Conservation (phyloP, 1,284 basidiomycete genomes). For the Cryptococcus depauperatus region DNA sequence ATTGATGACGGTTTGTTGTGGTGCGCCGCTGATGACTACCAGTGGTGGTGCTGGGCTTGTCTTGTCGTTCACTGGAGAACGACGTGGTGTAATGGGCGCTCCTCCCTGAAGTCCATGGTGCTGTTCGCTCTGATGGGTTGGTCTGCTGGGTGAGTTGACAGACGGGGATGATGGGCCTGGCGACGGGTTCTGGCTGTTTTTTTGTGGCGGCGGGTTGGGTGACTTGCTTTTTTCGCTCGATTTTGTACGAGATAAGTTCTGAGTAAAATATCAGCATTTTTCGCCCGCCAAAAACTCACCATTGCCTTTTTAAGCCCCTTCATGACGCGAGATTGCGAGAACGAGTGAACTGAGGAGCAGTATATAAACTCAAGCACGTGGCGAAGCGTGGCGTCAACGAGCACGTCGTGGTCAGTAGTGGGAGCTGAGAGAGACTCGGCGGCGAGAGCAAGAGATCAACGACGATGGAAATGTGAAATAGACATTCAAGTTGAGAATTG, state of each 20-base stretch:
- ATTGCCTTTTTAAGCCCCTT: conserved; percentile 84
- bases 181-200: conserved; percentile 49
- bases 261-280: conserved; percentile 9
- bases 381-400: neutral
- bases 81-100: conserved; percentile 42
- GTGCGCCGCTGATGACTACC: conserved; percentile 69
- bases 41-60: conserved; percentile 62
- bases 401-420: neutral
- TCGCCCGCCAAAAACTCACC: conserved; percentile 47
- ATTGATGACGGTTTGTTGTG: conserved; percentile 19
- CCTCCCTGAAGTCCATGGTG: conserved; percentile 15
- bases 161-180: conserved; percentile 32
- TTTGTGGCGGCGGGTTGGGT: conserved; percentile 42
- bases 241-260: conserved; percentile 39
- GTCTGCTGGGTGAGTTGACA: conserved; percentile 19
- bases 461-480: neutral
- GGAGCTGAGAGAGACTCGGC: neutral
- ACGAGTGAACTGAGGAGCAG: neutral
- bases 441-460: neutral
- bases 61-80: conserved; percentile 42
- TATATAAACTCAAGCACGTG: neutral
- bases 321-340: conserved; percentile 50
- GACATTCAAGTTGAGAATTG: too few relatives aligned
- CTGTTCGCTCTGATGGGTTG: neutral
- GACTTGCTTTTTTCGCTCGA: conserved; percentile 42